phyloP scores from a whole-genome alignment of 768 basidiomycete species.

The Tricholoma terreum region DNA sequence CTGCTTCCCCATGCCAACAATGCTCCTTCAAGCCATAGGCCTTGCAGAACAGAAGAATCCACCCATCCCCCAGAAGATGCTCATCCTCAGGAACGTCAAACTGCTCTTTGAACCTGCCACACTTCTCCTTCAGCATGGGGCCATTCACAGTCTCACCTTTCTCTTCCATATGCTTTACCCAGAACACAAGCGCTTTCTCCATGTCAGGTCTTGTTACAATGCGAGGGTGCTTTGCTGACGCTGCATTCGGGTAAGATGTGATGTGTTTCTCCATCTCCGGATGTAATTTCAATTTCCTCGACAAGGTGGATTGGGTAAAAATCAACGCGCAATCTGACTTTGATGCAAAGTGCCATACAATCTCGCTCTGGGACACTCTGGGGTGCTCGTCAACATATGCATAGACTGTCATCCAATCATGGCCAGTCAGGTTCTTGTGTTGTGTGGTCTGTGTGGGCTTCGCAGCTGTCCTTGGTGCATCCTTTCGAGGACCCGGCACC shows the following conservation, averaged over 20 bases:
- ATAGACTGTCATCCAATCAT: too few species aligned
- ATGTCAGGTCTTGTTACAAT: constrained; percentile 35
- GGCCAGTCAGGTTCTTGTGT: too few species aligned
- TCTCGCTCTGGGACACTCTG: too few species aligned
- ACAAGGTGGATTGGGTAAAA: constrained; percentile 26
- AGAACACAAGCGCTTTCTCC: too few species aligned
- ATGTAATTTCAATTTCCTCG: too few species aligned
- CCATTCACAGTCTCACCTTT: constrained; percentile 22
- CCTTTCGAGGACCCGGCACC: too few species aligned
- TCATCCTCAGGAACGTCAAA: constrained; percentile 27
- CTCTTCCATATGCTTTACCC: constrained; percentile 24
- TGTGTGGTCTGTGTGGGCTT: too few species aligned
- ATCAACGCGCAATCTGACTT: constrained; percentile 13
- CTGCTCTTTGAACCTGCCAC: constrained; percentile 19
- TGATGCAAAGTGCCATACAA: constrained; percentile 16
- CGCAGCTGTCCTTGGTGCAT: too few species aligned
- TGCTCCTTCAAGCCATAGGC: too few species aligned
- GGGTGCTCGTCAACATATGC: too few species aligned
- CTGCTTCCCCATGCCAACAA: neutral
- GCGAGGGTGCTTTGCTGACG: constrained; percentile 25
- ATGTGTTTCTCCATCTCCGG: constrained; percentile 7
- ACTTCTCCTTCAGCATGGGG: constrained; percentile 25
- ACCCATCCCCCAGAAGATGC: constrained; percentile 15
- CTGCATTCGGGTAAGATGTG: constrained; percentile 18
- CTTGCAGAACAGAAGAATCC: constrained; percentile 22